Evolutionary conservation across 2,329 filamentous ascomycete genomes (phyloP), one percentile per base, ranked within the genome.

Genomic region (Septoria linicola): DNA sequence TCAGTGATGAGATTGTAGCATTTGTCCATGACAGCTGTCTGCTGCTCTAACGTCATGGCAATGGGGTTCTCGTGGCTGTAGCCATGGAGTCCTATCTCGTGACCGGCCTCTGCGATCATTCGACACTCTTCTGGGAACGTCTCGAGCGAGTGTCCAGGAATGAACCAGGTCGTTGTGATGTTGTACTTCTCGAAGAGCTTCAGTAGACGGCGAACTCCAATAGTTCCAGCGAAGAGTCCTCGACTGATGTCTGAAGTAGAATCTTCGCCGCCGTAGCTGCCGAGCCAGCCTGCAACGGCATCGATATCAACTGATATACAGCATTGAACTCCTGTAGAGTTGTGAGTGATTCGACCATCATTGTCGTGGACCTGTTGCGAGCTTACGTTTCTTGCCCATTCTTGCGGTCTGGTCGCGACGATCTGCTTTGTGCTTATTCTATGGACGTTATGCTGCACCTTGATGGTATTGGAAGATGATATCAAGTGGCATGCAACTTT

Each of bases 231-330:
- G 59, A 82, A 90, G 23, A 87, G 69, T 52, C 63, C 63, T 21
- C 51, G 47, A 63, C 80, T 85, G 57, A 89, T 88, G 60, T 89
- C 86, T 62, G 78, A 86, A 1, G 80, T 82, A 6, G 80, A 84
- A 64, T 89, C 85, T 66, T 89, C 80, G 31, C 87, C 85, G 13
- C 84, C 84, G 61, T 90, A 89, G 0, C 81, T 86, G 0, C 86
- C 86, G 0, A 89, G 73, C 87, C 86, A 89, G 7, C 86, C 85
- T 1, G 85, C 81, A 1, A 89, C 83, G n/a, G 85, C 85, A 58
- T 89, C 85, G 20, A 89, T 83, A 55, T 89, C 86, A 19, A 89
- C 82, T 2, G 62, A 66, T 48, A 68, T 67, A 53, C 66, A 67
- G 54, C 60, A 64, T 58, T 64, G 65, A 8, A 64, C 62, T 45